Evolutionary conservation across 2,329 filamentous ascomycete species (phyloP), one percentile per base, ranked within the genome.

Genomic region (Decorospora gaudefroyi): DNA sequence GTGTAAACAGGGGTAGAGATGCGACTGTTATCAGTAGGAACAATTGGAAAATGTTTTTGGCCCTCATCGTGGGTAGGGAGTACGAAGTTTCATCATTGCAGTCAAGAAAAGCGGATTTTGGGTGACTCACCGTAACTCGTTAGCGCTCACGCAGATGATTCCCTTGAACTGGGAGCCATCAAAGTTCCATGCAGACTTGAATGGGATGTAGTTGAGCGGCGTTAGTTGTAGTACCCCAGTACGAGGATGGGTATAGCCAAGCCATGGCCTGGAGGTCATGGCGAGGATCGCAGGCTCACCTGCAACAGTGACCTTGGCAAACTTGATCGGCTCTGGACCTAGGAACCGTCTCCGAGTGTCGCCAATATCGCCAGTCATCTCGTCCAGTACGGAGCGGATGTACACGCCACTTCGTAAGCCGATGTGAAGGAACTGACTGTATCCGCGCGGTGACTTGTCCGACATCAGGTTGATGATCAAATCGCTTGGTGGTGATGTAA

Each of bases 131-230:
- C 90, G 82, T 56, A 95, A 72, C 67, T 90, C 93, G 69, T 92
- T 87, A 33, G 85, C 89, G 72, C 95, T 88, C 49, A 96, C 92
- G 48, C 90, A 91, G 40, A 96, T 92, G 78, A 96, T 92, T 42
- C 91, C 91, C 72, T 96, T 84, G 62, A 91, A 96, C 69, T 96
- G 88, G 67, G 96, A 90, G 65, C 91, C 96, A 69, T 88, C 92
- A 67, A 99, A 97, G 61, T 93, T 96, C 86, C 91, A 96, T 3
- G 88, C 91, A 78, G 90, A 96, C 69, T 96, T 90, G 18, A 99
- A 81, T 27, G 87, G 85, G 39, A 86, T 84, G 62, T 95, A 96
- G 68, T 88, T 89, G 19, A 99, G 74, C 0, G 95, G 93, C 1
- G 92, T 96, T 57, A 97, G 85, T 72, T 95, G 89, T 63, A 96